Conservation (phyloP, 1,284 basidiomycete species). For the Pseudozyma thailandica region DNA sequence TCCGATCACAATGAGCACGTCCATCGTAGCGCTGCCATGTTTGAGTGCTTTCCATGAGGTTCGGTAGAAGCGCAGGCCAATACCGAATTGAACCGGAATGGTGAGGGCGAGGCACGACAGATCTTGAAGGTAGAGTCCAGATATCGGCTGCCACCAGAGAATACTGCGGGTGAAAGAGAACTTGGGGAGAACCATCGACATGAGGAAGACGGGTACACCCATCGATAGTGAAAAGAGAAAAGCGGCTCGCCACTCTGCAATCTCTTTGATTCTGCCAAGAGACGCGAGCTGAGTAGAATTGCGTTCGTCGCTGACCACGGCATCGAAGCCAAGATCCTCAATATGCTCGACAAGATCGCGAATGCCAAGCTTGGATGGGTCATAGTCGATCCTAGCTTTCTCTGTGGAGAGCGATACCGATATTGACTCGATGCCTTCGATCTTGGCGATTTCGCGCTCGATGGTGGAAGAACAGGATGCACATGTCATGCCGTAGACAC, state of each 20-base stretch:
- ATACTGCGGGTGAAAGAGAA: slow-evolving; percentile 67
- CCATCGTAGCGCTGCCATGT: slow-evolving; percentile 86
- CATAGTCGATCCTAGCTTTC: slow-evolving; percentile 56
- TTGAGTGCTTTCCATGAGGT: slow-evolving; percentile 89
- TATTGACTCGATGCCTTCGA: slow-evolving; percentile 53
- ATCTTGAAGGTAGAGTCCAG: slow-evolving; percentile 80
- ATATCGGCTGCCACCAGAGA: slow-evolving; percentile 60
- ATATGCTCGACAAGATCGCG: slow-evolving; percentile 60
- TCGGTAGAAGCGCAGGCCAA: slow-evolving; percentile 86
- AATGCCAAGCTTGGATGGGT: slow-evolving; percentile 45
- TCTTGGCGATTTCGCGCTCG: slow-evolving; percentile 80
- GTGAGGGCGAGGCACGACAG: slow-evolving; percentile 83
- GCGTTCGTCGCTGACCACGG: slow-evolving; percentile 80
- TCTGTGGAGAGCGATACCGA: slow-evolving; percentile 60
- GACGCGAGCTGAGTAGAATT: slow-evolving; percentile 89
- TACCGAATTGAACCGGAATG: slow-evolving; percentile 91
- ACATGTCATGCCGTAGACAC: slow-evolving; percentile 91
- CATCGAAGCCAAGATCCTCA: slow-evolving; percentile 89
- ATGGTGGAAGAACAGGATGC: slow-evolving; percentile 82
- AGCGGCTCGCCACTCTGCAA: slow-evolving; percentile 86
- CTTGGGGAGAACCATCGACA: slow-evolving; percentile 85
- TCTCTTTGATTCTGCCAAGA: slow-evolving; percentile 89
- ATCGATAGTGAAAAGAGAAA: slow-evolving; percentile 82
- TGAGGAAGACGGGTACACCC: slow-evolving; percentile 89
- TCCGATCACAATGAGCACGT: slow-evolving; percentile 94